Evolutionary conservation across 495 filamentous ascomycete genomes (phyloP).

Genomic region (Penicillium lividum): DNA sequence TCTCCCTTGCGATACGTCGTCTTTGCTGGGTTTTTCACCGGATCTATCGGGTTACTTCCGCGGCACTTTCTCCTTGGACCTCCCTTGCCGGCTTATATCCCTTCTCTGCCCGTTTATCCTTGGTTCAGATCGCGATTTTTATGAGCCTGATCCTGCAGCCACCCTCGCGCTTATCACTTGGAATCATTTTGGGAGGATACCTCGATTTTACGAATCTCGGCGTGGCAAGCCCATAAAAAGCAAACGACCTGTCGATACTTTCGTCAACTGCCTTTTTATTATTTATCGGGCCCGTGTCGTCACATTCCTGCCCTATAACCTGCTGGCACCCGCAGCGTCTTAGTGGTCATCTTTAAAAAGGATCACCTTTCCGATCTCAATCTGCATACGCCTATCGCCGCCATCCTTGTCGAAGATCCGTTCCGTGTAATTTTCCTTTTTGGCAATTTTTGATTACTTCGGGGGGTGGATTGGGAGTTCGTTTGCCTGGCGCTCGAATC

Average conservation of each 20-base stretch:
- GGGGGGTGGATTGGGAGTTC: conserved; percentile 32
- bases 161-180: conserved; percentile 30
- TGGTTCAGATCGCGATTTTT: conserved; percentile 40
- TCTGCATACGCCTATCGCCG: conserved; percentile 37
- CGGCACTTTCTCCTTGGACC: conserved; percentile 40
- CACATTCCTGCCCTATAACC: conserved; percentile 51
- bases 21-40: conserved; percentile 32
- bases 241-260: conserved; percentile 36
- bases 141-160: conserved; percentile 32
- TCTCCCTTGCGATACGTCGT: conserved; percentile 44
- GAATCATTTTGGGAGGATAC: conserved; percentile 7
- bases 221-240: conserved; percentile 32
- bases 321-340: conserved; percentile 35
- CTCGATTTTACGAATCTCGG: conserved; percentile 19
- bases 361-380: conserved; percentile 45
- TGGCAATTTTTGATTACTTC: conserved; percentile 15
- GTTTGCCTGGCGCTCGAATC: conserved; percentile 22
- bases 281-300: conserved; percentile 35
- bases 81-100: conserved; percentile 42
- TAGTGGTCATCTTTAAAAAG: conserved; percentile 43
- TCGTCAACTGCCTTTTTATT: conserved; percentile 12
- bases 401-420: conserved; percentile 27
- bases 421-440: conserved; percentile 4
- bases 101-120: conserved; percentile 32
- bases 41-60: conserved; percentile 45